Conservation (phyloP, 2,329 filamentous ascomycete species). For the Talaromyces sp. region DNA sequence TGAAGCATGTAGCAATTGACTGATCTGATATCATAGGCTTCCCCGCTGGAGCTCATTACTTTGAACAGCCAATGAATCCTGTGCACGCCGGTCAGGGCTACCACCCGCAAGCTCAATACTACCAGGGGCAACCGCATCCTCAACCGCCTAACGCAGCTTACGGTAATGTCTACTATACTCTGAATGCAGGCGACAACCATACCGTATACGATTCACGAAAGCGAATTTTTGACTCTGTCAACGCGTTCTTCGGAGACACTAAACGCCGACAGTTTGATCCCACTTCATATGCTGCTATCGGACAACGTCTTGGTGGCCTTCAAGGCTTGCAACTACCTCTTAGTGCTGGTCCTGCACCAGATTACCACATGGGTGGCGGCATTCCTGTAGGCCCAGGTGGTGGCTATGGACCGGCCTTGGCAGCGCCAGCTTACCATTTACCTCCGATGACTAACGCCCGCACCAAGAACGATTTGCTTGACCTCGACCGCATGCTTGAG, state of each 20-base stretch:
- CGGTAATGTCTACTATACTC: constrained; percentile 73
- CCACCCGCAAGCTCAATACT: constrained; percentile 48
- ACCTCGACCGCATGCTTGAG: constrained; percentile 91
- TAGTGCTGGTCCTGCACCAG: constrained; percentile 54
- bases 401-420: constrained; percentile 56
- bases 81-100: constrained; percentile 40
- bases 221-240: constrained; percentile 80
- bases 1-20: background rate
- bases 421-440: constrained; percentile 77
- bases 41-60: constrained; percentile 53
- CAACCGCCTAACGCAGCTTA: constrained; percentile 58
- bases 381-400: constrained; percentile 56
- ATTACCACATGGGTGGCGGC: constrained; percentile 45
- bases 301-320: constrained; percentile 78
- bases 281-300: constrained; percentile 83
- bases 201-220: constrained; percentile 68
- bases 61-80: constrained; percentile 43
- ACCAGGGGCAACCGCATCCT: constrained; percentile 53
- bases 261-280: constrained; percentile 91
- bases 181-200: constrained; percentile 60
- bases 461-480: constrained; percentile 88
- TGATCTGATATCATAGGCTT: constrained; percentile 26
- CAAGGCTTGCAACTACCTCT: constrained; percentile 64
- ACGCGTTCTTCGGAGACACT: constrained; percentile 89
- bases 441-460: constrained; percentile 82